These are phyloP conservation scores for Austroboletus eburneus DNA, from an alignment of 768 basidiomycete species.

Conservation along the genomic window DNA sequence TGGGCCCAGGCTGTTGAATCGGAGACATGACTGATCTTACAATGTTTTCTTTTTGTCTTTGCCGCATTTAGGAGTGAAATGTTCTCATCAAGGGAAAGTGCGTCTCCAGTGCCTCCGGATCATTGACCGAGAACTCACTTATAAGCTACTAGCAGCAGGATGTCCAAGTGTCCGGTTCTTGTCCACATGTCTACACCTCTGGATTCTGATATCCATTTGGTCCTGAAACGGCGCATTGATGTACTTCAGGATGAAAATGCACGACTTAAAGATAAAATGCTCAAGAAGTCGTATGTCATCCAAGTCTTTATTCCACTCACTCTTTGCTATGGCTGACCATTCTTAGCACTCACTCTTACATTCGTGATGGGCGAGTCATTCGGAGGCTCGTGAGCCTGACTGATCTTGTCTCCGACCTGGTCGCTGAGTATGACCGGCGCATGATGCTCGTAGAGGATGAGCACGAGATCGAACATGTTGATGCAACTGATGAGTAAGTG, in stretches of 20 bases:
- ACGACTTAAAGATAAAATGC: not conserved
- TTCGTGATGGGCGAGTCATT: conserved; percentile 5
- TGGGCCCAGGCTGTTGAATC: too few species aligned
- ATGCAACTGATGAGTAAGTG: not conserved
- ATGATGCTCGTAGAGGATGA: not conserved
- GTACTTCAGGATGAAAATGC: conserved; percentile 9
- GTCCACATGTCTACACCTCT: not conserved
- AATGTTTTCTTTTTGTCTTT: too few species aligned
- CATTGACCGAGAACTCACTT: too few species aligned
- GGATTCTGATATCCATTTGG: not conserved
- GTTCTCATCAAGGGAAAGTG: too few species aligned
- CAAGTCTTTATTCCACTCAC: not conserved
- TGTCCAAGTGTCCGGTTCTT: too few species aligned
- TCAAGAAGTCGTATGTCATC: not conserved
- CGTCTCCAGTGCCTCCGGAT: too few species aligned
- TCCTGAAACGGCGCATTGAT: conserved; percentile 4
- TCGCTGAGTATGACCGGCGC: conserved; percentile 6
- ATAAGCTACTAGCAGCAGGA: too few species aligned
- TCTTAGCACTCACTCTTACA: conserved; percentile 1
- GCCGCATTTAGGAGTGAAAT: too few species aligned
- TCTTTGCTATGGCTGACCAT: not conserved
- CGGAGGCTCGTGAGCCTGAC: conserved; percentile 7
- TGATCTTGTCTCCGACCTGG: conserved; percentile 1
- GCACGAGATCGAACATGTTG: not conserved
- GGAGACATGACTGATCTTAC: too few species aligned